Base-by-base conservation (phyloP, 2,329 filamentous ascomycete genomes). In the Pezicula radicicola region DNA sequence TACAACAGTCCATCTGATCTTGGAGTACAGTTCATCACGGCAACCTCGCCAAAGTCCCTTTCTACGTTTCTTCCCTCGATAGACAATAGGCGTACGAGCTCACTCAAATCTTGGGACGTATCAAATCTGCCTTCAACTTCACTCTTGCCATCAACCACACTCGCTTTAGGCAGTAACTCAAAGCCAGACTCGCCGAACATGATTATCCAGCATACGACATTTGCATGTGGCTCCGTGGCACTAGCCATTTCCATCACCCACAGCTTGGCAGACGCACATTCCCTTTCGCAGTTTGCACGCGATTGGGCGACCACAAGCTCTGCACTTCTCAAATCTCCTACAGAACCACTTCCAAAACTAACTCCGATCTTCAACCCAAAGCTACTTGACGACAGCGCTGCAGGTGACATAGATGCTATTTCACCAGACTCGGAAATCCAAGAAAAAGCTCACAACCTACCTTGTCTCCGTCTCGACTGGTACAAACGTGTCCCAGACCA, bases 391-490 rank as follows among this genome's bases (percentile, higher is more conserved):
- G 39, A 53, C 1, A 50, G 51, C 39, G 68, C 63, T n/a, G 58
- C 44, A 27, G 64, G 68, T 15, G 67, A 71, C 25, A 60, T 63
- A 3, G 58, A 61, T 15, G 46, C 33, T 1, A 44, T 56, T 1
- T 58, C 59, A 4, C 58, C 67, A 0, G 59, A 68, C n/a, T 51
- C 64, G 3, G 55, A 64, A 5, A 57, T 62, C 6, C 46, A 68
- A 18, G 52, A 58, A 0, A 60, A 55, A 27, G 71, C 72, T 4
- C 63, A 70, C 7, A 56, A 59, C 2, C 58, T 79, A 5, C 75
- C 76, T 1, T 63, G 74, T 49, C 71, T 77, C 55, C 69, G 75
- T 6, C 77, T 70, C 51, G 72, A 78, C 62, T 78, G 75, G 71
- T 79, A 62, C 43, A 50, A 50, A 4, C 35, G 42, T 9, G 47